Conservation (phyloP, 2,329 filamentous ascomycete genomes). For the Colletotrichum theobromicola region DNA sequence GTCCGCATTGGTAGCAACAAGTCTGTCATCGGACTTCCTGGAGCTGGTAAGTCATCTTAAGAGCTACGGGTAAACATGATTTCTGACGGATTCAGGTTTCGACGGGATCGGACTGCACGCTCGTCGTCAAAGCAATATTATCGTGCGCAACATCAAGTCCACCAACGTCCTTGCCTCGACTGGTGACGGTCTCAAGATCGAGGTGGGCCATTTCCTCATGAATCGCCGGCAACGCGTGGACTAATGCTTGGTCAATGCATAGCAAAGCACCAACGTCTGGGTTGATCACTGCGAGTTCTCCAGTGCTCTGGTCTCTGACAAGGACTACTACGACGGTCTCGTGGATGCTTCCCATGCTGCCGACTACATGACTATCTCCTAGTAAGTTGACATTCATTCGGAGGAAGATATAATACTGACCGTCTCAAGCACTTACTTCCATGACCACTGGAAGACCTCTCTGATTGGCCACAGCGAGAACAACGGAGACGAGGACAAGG, state of each 20-base stretch:
- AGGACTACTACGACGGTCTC: slow-evolving; percentile 49
- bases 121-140: slow-evolving; percentile 54
- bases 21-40: slow-evolving; percentile 42
- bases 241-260: slow-evolving; percentile 54
- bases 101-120: slow-evolving; percentile 44
- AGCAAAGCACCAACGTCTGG: slow-evolving; percentile 53
- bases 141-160: slow-evolving; percentile 60
- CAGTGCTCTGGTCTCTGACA: slow-evolving; percentile 37
- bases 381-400: background rate
- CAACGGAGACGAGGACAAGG: slow-evolving; percentile 62
- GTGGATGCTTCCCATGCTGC: slow-evolving; percentile 49
- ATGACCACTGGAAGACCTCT: slow-evolving; percentile 64
- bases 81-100: background rate
- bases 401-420: background rate
- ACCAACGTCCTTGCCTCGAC: slow-evolving; percentile 37
- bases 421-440: slow-evolving; percentile 39
- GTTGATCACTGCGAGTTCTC: slow-evolving; percentile 50
- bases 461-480: slow-evolving; percentile 66
- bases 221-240: slow-evolving; percentile 23
- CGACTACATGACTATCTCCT: slow-evolving; percentile 48
- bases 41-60: slow-evolving; percentile 5
- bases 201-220: background rate
- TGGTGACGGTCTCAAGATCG: slow-evolving; percentile 44
- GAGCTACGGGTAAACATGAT: background rate
- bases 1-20: slow-evolving; percentile 48